Conservation (phyloP, 495 filamentous ascomycete species). For the Lasiosphaeria hispida region DNA sequence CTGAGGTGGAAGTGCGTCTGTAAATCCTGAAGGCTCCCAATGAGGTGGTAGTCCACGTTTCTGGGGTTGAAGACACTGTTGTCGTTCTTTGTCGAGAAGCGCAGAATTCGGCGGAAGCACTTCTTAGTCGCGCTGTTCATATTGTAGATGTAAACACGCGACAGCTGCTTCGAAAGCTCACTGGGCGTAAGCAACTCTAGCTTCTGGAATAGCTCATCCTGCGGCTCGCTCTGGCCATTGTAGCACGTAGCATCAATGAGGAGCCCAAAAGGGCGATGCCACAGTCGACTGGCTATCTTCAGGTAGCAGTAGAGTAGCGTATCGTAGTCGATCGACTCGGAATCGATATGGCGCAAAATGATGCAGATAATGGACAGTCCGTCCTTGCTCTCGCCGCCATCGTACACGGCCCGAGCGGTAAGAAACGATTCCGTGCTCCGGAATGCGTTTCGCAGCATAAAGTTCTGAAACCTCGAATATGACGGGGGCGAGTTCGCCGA, state of each 20-base stretch:
- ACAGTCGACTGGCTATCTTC: conserved; percentile 65
- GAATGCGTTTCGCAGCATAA: conserved; percentile 65
- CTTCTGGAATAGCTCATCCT: conserved; percentile 57
- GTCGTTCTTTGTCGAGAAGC: conserved; percentile 54
- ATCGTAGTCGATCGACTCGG: conserved; percentile 58
- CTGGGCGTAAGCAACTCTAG: conserved; percentile 57
- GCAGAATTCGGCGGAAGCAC: conserved; percentile 58
- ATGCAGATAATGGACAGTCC: conserved; percentile 65
- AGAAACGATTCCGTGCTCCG: conserved; percentile 58
- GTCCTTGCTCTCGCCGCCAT: conserved; percentile 67
- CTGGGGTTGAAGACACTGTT: conserved; percentile 53
- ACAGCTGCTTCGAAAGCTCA: conserved; percentile 55
- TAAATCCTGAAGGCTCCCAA: conserved; percentile 58
- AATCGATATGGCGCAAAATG: conserved; percentile 61
- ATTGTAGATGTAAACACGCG: conserved; percentile 62
- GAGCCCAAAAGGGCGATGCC: conserved; percentile 63
- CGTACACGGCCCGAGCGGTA: conserved; percentile 61
- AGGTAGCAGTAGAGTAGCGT: conserved; percentile 62
- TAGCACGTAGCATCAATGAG: conserved; percentile 67
- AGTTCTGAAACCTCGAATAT: conserved; percentile 66
- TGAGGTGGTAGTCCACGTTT: conserved; percentile 60
- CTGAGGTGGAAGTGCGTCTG: conserved; percentile 63
- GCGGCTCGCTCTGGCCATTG: conserved; percentile 56
- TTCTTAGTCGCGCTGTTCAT: conserved; percentile 65
- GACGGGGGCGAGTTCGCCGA: conserved; percentile 55